Evolutionary conservation across 2,329 filamentous ascomycete genomes (phyloP).

Genomic region (Alternaria triticina): DNA sequence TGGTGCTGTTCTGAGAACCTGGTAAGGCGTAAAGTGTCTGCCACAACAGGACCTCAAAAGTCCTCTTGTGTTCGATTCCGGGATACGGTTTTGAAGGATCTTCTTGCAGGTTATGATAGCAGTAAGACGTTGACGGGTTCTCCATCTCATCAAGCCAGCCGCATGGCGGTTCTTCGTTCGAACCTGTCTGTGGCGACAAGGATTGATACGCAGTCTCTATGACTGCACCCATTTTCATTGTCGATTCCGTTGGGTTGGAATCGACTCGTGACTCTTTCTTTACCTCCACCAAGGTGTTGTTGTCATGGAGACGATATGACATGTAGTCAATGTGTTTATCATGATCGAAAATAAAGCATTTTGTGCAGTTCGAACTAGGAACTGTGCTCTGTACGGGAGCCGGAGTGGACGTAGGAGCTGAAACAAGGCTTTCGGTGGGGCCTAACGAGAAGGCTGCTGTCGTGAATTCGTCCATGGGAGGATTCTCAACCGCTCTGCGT

Average conservation of each 20-base stretch:
- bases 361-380: too few relatives aligned
- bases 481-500: not conserved
- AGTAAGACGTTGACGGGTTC: not conserved
- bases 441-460: not conserved
- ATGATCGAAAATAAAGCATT: rapidly evolving
- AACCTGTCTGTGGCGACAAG: rapidly evolving
- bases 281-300: not conserved
- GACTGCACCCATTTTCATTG: too few relatives aligned
- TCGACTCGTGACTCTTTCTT: too few relatives aligned
- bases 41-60: not conserved
- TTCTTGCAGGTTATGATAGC: not conserved
- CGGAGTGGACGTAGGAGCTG: too few relatives aligned
- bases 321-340: rapidly evolving
- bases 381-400: too few relatives aligned
- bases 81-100: not conserved
- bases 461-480: not conserved
- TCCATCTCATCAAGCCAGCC: not conserved
- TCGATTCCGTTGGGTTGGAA: too few relatives aligned
- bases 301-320: not conserved
- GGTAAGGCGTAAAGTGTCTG: not conserved
- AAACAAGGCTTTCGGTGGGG: too few relatives aligned
- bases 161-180: not conserved
- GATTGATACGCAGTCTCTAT: not conserved
- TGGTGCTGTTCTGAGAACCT: not conserved
- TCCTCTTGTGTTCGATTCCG: not conserved